A percentile compares a stretch with the other conserved stretches of the same genome.
phyloP scores from a whole-genome alignment of 164 flowering plant species.

The Annona squamosa region DNA sequence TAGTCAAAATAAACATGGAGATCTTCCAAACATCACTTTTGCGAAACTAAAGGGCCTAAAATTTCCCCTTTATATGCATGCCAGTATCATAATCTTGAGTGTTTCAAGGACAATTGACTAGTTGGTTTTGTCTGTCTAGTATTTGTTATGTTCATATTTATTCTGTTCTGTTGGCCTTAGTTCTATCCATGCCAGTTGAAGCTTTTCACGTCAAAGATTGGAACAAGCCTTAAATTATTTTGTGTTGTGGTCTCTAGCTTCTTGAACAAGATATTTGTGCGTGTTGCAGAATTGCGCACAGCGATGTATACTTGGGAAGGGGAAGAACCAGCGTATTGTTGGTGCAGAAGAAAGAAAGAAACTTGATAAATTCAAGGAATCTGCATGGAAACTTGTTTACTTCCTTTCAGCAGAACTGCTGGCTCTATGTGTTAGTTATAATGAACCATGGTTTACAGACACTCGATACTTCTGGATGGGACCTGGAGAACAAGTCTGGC shows the following conservation, averaged over 20 bases:
- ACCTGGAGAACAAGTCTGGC: constrained; percentile 93
- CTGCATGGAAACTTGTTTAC: constrained; percentile 92
- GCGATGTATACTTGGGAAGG: constrained; percentile 49
- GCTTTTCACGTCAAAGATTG: not conserved
- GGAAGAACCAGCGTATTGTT: constrained; percentile 22
- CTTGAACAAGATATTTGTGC: constrained; percentile 9
- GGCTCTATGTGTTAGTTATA: constrained; percentile 66
- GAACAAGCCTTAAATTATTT: no score
- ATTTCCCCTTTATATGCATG: no score
- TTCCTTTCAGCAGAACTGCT: constrained; percentile 83
- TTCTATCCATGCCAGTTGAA: no score
- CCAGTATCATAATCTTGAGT: no score
- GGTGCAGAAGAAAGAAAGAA: constrained; percentile 43
- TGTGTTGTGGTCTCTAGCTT: not conserved
- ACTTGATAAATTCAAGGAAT: constrained; percentile 83
- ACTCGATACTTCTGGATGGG: constrained; percentile 80
- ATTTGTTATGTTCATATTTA: no score
- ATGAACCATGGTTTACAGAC: constrained; percentile 93
- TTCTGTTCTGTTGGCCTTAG: no score
- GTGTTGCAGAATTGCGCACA: constrained; percentile 58
- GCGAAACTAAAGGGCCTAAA: no score
- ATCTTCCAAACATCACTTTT: no score
- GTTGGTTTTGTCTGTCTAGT: no score
- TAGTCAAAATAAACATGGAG: no score
- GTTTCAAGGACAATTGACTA: no score